These are phyloP conservation scores for Ogataea kodamae DNA, from an alignment of 805 yeast genomes.

Conservation along the genomic window DNA sequence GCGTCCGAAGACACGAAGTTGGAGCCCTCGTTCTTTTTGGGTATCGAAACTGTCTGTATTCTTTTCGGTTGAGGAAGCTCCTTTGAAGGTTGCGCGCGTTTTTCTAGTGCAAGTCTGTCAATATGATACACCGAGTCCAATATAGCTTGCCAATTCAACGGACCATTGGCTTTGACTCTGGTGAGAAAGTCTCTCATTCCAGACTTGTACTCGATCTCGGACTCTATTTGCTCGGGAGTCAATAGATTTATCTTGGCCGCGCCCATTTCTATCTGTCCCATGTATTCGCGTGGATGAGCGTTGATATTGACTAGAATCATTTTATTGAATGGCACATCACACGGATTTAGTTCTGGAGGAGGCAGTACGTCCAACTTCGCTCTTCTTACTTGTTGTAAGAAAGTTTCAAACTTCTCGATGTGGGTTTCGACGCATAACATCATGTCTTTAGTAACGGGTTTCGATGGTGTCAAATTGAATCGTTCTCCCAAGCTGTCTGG, in stretches of 20 bases:
- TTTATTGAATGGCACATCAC: conserved; percentile 14
- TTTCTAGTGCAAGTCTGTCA: not conserved
- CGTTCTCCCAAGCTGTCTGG: conserved; percentile 3
- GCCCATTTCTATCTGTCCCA: conserved; percentile 21
- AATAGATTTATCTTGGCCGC: conserved; percentile 12
- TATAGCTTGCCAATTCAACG: conserved; percentile 13
- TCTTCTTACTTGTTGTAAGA: conserved; percentile 1
- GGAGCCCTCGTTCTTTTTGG: not conserved
- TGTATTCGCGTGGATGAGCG: conserved; percentile 18
- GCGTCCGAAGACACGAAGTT: conserved; percentile 1
- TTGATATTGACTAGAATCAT: conserved; percentile 21
- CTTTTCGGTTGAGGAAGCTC: not conserved
- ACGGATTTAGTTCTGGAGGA: conserved; percentile 13
- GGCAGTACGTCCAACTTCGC: conserved; percentile 6
- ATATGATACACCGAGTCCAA: not conserved
- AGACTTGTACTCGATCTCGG: conserved; percentile 6
- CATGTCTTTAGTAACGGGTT: conserved; percentile 4
- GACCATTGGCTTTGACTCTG: conserved; percentile 11
- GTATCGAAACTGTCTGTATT: not conserved
- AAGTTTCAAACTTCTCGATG: conserved; percentile 5
- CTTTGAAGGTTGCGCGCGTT: not conserved
- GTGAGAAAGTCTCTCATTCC: conserved; percentile 20
- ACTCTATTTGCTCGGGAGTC: conserved; percentile 8
- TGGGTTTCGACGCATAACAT: conserved; percentile 17
- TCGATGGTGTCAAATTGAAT: conserved; percentile 10